Evolutionary conservation across 345 rosid genomes (phyloP), one percentile per base, ranked within the genome.

Genomic region (Cardamine occulta): DNA sequence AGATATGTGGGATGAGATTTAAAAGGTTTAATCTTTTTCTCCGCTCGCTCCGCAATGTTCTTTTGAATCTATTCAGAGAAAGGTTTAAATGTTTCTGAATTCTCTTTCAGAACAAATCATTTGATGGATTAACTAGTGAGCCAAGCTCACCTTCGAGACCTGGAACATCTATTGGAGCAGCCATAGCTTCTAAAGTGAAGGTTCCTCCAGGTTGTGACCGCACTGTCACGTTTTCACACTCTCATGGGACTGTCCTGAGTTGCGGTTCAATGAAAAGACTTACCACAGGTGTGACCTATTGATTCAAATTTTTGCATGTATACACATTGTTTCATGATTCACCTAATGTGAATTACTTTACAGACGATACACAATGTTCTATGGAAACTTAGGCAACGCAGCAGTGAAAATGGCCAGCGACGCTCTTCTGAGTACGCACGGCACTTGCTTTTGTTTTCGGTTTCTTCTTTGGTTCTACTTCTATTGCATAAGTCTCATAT

Each of bases 231-330:
- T 89, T 91, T 84, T 86, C 96, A 19, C 82, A 19, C 82, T 91
- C 76, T 85, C 96, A 35, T 91, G 96, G 96, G 96, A 91, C 76
- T 85, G 91, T 69, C 97, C 97, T 59, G 96, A 91, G 74, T 82
- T 85, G 62, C 77, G 74, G 68, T 91, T 91, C 66, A 56, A 58
- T 49, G 90, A 82, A 24, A 88, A 87, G 80, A 82, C 88, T 56
- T 91, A 91, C 69, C 84, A 89, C 81, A 88, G 88, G 97, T 88
- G 40, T 63, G 70, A 54, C 26, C 35, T 26, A 19, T 5, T 60
- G 17, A 60, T 35, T 60, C 37, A 63, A 40, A 11, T 37, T 37
- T 40, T 26, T 24, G 3, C 21, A 14, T 63, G 2, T 40, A 23
- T 40, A 52, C 2, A 21, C 7, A 0, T 13, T 21, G 4, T 24